Evolutionary conservation across 2,329 filamentous ascomycete genomes (phyloP), one percentile per base, ranked within the genome.

Genomic region (Aureobasidium lini): DNA sequence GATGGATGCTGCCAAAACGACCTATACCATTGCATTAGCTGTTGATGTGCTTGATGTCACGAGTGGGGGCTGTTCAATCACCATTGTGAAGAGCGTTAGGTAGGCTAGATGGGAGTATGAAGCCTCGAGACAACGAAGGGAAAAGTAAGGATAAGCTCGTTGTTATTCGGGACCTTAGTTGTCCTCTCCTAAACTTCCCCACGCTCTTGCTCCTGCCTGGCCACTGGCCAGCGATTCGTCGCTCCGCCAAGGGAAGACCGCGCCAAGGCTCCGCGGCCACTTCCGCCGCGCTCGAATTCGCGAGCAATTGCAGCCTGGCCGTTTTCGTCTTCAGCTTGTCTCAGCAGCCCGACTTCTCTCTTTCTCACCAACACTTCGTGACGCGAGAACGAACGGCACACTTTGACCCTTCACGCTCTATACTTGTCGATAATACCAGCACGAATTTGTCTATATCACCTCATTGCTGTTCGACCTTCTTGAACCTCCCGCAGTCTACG

Each of bases 1-100:
- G 81, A 99, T 96, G 71, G 94, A 97, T 71, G 94, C 94, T 76
- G 93, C 94, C 75, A 99, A 90, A 75, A 99, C 90, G 75, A 99
- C 94, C 94, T 96, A 67, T 34, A 64, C 36, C 15, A 36, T 58
- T 31, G 44, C 34, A 10, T 58, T 49, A 52, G 57, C 15, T 32
- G 23, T 18, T 5, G 11, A 4, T 40, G 34, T 42, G 31, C 46
- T 18, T 34, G 7, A 9, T 7, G 13, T 16, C 34, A 15, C 15
- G 28, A 23, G 28, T n/a, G 7, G 8, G 10, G 15, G 32, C 5
- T 13, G 29, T 6, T 36, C 29, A 32, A 34, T 56, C 15, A 56
- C 53, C 53, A 57, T 57, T 46, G 23, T 47, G 53, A 13, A 23
- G 34, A 23, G 9, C 15, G 32, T 5, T 15, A n/a, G 6, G 8